Conservation (phyloP, 495 filamentous ascomycete genomes). For the Xylaria scruposa region DNA sequence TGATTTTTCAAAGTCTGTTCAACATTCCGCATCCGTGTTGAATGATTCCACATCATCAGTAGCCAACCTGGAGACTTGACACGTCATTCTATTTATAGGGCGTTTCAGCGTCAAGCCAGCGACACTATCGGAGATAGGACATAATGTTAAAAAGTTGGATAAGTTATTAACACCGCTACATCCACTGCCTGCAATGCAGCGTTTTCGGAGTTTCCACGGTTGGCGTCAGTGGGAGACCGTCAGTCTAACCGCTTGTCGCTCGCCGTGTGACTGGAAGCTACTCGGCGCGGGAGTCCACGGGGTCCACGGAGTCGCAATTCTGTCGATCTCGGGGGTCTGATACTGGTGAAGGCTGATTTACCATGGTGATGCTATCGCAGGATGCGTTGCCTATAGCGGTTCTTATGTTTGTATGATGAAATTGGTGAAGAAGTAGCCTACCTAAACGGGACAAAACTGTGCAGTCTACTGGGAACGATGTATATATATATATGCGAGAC, state of each 20-base stretch:
- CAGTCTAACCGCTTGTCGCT: background rate
- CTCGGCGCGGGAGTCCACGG: background rate
- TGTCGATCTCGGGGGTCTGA: background rate
- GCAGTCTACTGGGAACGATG: conserved; percentile 1
- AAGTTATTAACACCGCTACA: background rate
- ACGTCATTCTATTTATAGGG: background rate
- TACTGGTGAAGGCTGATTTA: background rate
- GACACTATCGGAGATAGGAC: too few relatives aligned
- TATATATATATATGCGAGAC: background rate
- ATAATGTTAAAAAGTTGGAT: background rate
- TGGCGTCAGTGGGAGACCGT: conserved; percentile 6
- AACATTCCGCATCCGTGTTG: background rate
- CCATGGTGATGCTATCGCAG: conserved; percentile 4
- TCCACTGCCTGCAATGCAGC: background rate
- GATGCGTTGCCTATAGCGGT: background rate
- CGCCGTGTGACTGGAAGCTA: background rate
- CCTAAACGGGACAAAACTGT: background rate
- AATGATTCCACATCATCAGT: background rate
- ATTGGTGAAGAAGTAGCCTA: background rate
- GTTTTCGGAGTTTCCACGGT: conserved; percentile 14
- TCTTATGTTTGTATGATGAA: background rate
- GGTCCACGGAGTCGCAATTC: conserved; percentile 5
- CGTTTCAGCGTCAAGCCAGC: background rate
- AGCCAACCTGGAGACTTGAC: background rate
- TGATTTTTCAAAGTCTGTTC: background rate